These are phyloP conservation scores for Ceratonia siliqua DNA, from an alignment of 306 rosid genomes.

Conservation along the genomic window DNA sequence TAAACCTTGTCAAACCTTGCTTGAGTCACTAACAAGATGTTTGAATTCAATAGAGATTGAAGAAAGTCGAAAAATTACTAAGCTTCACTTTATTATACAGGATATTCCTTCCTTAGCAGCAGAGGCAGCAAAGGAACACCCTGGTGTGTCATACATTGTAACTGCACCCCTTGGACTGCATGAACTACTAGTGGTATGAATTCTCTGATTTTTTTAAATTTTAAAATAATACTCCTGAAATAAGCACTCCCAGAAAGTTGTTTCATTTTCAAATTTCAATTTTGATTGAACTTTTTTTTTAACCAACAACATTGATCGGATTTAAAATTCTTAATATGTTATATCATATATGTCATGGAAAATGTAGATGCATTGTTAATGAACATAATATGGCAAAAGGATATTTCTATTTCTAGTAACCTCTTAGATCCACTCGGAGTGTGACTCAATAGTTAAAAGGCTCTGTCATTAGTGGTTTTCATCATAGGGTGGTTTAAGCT, in stretches of 20 bases:
- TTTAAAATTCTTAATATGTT: constrained; percentile 1
- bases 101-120: constrained; percentile 89
- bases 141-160: constrained; percentile 63
- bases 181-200: constrained; percentile 75
- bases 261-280: constrained; percentile 14
- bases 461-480: constrained; percentile 6
- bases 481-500: not conserved
- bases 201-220: constrained; percentile 9
- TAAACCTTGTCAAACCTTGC: constrained; percentile 1
- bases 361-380: not conserved
- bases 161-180: constrained; percentile 95
- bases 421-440: constrained; percentile 3
- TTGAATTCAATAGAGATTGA: not conserved
- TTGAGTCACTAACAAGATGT: not conserved
- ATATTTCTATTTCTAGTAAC: constrained; percentile 1
- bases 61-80: not conserved
- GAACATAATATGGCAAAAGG: not conserved
- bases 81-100: constrained; percentile 43
- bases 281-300: not conserved
- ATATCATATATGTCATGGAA: not conserved
- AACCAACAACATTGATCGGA: not conserved
- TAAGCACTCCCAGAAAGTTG: constrained; percentile 3
- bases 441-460: constrained; percentile 2
- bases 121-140: constrained; percentile 85
- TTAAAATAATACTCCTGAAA: not conserved